Percentiles rank a stretch among this genome's conserved stretches.
Conservation (phyloP, 768 basidiomycete species). For the Podaxis pistillaris region DNA sequence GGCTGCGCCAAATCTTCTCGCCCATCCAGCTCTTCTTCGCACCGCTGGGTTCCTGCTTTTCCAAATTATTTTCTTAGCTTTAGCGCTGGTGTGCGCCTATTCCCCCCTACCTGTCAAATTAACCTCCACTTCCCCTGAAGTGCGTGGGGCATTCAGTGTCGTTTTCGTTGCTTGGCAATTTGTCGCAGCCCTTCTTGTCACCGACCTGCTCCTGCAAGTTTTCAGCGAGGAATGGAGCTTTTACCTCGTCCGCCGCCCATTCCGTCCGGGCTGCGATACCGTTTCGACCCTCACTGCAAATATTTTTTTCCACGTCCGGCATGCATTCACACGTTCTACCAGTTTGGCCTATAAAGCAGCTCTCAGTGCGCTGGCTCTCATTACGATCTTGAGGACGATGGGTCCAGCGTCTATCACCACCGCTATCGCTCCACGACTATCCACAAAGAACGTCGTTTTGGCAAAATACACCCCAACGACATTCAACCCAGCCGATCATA, state of each 20-base stretch:
- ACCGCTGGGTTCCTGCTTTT: not conserved
- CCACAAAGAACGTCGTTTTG: not conserved
- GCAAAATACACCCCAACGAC: conserved; percentile 3
- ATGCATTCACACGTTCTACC: not conserved
- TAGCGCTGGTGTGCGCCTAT: not conserved
- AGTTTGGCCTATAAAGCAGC: conserved; percentile 7
- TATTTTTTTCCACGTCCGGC: conserved; percentile 3
- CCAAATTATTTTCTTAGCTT: not conserved
- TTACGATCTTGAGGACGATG: conserved; percentile 7
- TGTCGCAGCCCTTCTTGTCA: conserved; percentile 5
- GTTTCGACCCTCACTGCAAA: conserved; percentile 7
- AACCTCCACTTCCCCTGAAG: conserved; percentile 2
- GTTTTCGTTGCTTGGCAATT: conserved; percentile 11
- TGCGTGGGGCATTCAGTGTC: conserved; percentile 5
- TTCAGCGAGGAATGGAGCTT: conserved; percentile 10
- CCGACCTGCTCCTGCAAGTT: conserved; percentile 4
- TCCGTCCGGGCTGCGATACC: not conserved
- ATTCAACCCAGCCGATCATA: conserved; percentile 1
- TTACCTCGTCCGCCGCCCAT: not conserved
- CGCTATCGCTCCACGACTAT: not conserved
- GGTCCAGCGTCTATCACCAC: conserved; percentile 6
- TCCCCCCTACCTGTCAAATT: conserved; percentile 2
- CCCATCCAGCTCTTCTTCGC: not conserved
- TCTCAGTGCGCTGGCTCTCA: not conserved
- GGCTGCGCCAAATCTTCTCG: not conserved